Evolutionary conservation across 176 grass and related monocot genomes (phyloP).

Genomic region (Oryza officinalis): DNA sequence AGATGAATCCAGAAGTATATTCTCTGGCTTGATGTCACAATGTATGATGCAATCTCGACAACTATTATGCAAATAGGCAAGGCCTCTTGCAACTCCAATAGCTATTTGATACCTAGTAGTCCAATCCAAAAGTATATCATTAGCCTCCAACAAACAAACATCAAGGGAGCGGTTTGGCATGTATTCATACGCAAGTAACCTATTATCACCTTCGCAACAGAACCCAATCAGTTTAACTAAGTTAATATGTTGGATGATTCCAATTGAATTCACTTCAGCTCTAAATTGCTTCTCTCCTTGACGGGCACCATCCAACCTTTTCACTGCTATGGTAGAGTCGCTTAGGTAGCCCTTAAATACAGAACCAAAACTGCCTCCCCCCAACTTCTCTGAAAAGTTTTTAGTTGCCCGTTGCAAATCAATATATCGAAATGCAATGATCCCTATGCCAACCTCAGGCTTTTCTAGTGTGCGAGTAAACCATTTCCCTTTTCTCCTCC

Average conservation of each 20-base stretch:
- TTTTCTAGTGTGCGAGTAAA: not conserved
- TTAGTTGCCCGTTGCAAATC: constrained; percentile 45
- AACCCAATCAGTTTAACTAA: constrained; percentile 54
- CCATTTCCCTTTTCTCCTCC: constrained; percentile 14
- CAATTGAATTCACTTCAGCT: constrained; percentile 21
- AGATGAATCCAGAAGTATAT: constrained; percentile 32
- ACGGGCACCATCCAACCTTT: constrained; percentile 37
- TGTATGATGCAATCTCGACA: constrained; percentile 48
- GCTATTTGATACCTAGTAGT: constrained; percentile 49
- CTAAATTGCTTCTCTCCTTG: constrained; percentile 63
- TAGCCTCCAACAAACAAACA: constrained; percentile 29
- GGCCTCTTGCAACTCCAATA: constrained; percentile 52
- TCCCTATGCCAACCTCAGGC: constrained; percentile 10
- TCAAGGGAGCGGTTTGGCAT: constrained; percentile 60
- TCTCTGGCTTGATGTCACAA: constrained; percentile 40
- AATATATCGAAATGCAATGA: constrained; percentile 26
- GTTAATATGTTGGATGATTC: constrained; percentile 49
- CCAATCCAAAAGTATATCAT: constrained; percentile 28
- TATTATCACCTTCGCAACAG: constrained; percentile 41
- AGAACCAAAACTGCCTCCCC: constrained; percentile 57
- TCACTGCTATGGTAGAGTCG: constrained; percentile 48
- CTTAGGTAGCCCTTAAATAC: constrained; percentile 51
- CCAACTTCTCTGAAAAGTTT: constrained; percentile 55
- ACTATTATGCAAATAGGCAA: constrained; percentile 59
- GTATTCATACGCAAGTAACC: constrained; percentile 67